Conservation (phyloP, 2,329 filamentous ascomycete species). For the Aspergillus sp. region DNA sequence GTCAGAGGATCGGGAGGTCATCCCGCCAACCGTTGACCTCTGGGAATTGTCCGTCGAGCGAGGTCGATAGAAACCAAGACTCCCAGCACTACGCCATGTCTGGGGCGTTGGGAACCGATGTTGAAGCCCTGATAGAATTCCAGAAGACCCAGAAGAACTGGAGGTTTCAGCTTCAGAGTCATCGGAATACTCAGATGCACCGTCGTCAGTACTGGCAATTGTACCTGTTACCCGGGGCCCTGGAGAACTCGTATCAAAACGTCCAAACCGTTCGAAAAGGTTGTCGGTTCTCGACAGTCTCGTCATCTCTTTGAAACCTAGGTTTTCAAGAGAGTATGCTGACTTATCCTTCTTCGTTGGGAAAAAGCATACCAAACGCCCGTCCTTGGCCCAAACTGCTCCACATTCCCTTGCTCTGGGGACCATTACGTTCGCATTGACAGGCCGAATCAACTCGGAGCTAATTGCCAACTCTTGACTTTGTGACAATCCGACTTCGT, state of each 20-base stretch:
- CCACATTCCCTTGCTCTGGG: constrained; percentile 61
- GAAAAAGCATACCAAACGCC: constrained; percentile 59
- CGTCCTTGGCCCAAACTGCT: constrained; percentile 58
- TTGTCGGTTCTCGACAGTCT: constrained; percentile 50
- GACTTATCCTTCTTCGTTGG: constrained; percentile 53
- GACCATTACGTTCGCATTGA: constrained; percentile 64
- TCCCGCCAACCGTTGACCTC: constrained; percentile 56
- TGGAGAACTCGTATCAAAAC: constrained; percentile 54
- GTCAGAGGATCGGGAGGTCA: constrained; percentile 48
- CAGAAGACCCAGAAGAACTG: constrained; percentile 47
- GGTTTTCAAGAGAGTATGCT: constrained; percentile 49
- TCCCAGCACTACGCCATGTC: constrained; percentile 51
- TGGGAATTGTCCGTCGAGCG: constrained; percentile 50
- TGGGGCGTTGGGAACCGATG: constrained; percentile 51
- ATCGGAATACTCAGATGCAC: constrained; percentile 47
- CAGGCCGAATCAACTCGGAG: constrained; percentile 53
- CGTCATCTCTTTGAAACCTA: constrained; percentile 50
- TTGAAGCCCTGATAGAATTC: constrained; percentile 46
- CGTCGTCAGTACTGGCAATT: constrained; percentile 46
- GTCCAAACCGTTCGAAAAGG: constrained; percentile 65
- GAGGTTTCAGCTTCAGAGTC: constrained; percentile 63
- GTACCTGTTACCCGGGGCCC: constrained; percentile 42
- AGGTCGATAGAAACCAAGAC: constrained; percentile 58
- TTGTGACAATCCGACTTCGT: constrained; percentile 56
- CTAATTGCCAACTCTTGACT: constrained; percentile 48